These are phyloP conservation scores for Chloranthus sessilifolius DNA, from an alignment of 164 flowering plant genomes.

Conservation along the genomic window DNA sequence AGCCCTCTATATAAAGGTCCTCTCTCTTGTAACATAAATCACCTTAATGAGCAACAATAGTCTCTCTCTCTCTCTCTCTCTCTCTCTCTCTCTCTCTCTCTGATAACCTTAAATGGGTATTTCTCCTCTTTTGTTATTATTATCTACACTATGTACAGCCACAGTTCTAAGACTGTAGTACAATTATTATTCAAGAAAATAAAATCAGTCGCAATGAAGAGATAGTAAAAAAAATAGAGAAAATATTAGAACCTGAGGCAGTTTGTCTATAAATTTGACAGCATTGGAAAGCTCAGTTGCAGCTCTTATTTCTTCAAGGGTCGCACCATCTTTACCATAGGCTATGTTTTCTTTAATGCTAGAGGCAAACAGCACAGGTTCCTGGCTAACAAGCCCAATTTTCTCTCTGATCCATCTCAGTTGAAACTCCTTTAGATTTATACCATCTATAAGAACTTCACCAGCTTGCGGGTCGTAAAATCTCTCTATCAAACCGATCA, in stretches of 20 bases:
- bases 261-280: constrained; percentile 35
- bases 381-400: constrained; percentile 32
- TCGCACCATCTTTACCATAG: constrained; percentile 46
- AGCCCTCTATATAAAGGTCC: too few species aligned
- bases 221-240: too few species aligned
- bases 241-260: constrained; percentile 44
- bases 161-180: too few species aligned
- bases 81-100: too few species aligned
- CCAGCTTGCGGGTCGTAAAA: constrained; percentile 56
- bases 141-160: too few species aligned
- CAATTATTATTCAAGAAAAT: too few species aligned
- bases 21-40: too few species aligned
- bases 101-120: too few species aligned
- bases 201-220: too few species aligned
- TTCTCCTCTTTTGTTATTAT: too few species aligned
- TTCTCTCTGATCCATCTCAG: constrained; percentile 28
- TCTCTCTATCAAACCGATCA: constrained; percentile 47
- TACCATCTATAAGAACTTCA: constrained; percentile 15
- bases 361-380: constrained; percentile 30
- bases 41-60: too few species aligned
- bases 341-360: constrained; percentile 47
- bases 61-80: too few species aligned
- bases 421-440: constrained; percentile 21
- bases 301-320: constrained; percentile 36
- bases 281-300: constrained; percentile 53